These are phyloP conservation scores for Paramyrothecium roridum DNA, from an alignment of 2,329 filamentous ascomycete genomes.

Conservation along the genomic window DNA sequence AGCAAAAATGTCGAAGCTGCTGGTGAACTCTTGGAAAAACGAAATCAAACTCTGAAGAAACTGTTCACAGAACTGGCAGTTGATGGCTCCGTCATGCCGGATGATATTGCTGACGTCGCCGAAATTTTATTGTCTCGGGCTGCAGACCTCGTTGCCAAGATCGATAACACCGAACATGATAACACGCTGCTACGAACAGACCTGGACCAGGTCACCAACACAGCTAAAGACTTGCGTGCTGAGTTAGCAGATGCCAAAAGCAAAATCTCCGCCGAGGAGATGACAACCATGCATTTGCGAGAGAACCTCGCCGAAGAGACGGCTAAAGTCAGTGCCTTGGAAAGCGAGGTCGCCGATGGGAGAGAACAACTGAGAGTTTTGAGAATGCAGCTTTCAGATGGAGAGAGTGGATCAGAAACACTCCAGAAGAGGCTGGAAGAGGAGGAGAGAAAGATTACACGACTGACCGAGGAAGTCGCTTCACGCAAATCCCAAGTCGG, in stretches of 20 bases:
- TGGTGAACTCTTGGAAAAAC: conserved; percentile 49
- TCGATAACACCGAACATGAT: conserved; percentile 58
- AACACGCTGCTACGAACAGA: conserved; percentile 60
- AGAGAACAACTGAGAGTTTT: conserved; percentile 67
- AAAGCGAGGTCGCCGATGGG: conserved; percentile 59
- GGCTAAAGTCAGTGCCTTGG: conserved; percentile 51
- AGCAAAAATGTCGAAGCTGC: conserved; percentile 47
- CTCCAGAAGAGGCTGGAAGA: conserved; percentile 72
- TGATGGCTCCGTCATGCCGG: conserved; percentile 43
- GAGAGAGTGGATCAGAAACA: conserved; percentile 78
- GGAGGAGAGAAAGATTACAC: conserved; percentile 68
- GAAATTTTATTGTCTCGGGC: conserved; percentile 58
- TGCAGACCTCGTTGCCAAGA: conserved; percentile 56
- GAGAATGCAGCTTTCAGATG: conserved; percentile 71
- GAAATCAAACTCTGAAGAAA: conserved; percentile 53
- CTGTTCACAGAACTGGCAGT: conserved; percentile 58
- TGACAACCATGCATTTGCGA: conserved; percentile 46
- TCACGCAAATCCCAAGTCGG: conserved; percentile 74
- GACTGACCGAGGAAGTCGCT: conserved; percentile 67
- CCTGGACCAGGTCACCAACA: conserved; percentile 55
- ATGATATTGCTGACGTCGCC: conserved; percentile 55
- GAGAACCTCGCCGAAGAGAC: conserved; percentile 52
- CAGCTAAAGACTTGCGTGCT: conserved; percentile 51
- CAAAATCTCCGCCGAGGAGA: conserved; percentile 49
- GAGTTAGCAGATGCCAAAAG: conserved; percentile 55